These are phyloP conservation scores for Backusella mclennaniae DNA, from an alignment of 192 early-diverging fungal genomes.

Conservation along the genomic window DNA sequence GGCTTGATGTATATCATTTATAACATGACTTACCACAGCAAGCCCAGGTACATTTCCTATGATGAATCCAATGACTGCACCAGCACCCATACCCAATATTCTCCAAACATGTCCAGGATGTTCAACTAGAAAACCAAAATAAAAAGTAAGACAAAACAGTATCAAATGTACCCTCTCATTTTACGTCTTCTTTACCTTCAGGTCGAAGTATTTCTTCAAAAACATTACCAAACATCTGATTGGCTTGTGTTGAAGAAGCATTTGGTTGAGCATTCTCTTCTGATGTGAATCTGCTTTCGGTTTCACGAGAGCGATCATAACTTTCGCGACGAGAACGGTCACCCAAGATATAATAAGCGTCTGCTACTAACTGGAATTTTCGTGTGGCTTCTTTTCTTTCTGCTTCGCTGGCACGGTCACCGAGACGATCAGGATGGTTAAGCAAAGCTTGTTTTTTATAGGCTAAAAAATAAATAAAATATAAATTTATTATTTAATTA, in stretches of 20 bases:
- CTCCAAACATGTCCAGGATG: constrained; percentile 30
- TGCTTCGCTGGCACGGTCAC: neutral
- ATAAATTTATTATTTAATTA: neutral
- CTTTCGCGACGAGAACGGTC: constrained; percentile 20
- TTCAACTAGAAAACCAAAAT: constrained; percentile 16
- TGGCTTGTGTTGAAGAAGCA: constrained; percentile 10
- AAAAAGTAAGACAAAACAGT: neutral
- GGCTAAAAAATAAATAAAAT: constrained; percentile 7
- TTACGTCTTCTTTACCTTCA: constrained; percentile 19
- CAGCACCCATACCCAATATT: constrained; percentile 28
- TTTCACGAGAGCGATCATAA: constrained; percentile 24
- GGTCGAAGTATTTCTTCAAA: constrained; percentile 36
- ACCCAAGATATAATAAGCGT: constrained; percentile 33
- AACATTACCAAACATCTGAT: constrained; percentile 31
- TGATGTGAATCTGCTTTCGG: neutral
- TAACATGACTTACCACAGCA: constrained; percentile 23
- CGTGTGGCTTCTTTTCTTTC: constrained; percentile 24
- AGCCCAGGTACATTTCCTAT: constrained; percentile 27
- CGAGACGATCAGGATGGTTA: constrained; percentile 34
- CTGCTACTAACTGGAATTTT: constrained; percentile 28
- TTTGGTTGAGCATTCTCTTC: neutral
- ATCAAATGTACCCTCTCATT: neutral
- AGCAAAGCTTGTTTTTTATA: constrained; percentile 36
- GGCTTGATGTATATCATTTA: neutral
- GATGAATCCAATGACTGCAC: constrained; percentile 35